Base-by-base conservation (phyloP, 441 rosid genomes). In the Raphanus hybrid region DNA sequence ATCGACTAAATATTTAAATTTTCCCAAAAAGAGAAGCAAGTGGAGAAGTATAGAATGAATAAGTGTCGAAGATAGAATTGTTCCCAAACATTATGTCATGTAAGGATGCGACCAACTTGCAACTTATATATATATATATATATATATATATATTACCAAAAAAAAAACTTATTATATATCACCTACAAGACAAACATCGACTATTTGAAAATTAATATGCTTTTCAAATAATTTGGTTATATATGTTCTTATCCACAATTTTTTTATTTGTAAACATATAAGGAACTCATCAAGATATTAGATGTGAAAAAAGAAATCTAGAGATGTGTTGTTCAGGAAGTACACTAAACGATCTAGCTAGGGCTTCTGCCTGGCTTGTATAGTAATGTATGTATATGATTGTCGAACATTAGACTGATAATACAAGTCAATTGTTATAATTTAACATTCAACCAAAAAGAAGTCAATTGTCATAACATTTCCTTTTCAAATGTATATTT, bases 101-200 rank as follows among this genome's bases (percentile, higher is more conserved):
- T n/a, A n/a, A n/a, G n/a, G n/a, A n/a, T n/a, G n/a, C n/a, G n/a
- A n/a, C n/a, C n/a, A n/a, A n/a, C n/a, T n/a, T n/a, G n/a, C n/a
- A n/a, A n/a, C n/a, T n/a, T n/a, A n/a, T n/a, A n/a, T n/a, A n/a
- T n/a, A n/a, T n/a, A n/a, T n/a, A n/a, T n/a, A n/a, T n/a, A n/a
- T n/a, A n/a, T n/a, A n/a, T n/a, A n/a, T n/a, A n/a, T n/a, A n/a
- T n/a, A n/a, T n/a, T n/a, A n/a, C n/a, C n/a, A n/a, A n/a, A n/a
- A n/a, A n/a, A n/a, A n/a, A n/a, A n/a, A 71, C 10, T 71, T 77
- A 29, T 35, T 35, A 35, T 6, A 0, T 35, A 5, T 35, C 35
- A 77, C 41, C 72, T 64, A 71, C 73, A 34, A 39, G 52, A 55
- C 71, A 63, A 27, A 29, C 41, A 29, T 34, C 54, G 26, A 34